phyloP scores from a whole-genome alignment of 2,329 filamentous ascomycete species.

The Fusarium marasasianum region DNA sequence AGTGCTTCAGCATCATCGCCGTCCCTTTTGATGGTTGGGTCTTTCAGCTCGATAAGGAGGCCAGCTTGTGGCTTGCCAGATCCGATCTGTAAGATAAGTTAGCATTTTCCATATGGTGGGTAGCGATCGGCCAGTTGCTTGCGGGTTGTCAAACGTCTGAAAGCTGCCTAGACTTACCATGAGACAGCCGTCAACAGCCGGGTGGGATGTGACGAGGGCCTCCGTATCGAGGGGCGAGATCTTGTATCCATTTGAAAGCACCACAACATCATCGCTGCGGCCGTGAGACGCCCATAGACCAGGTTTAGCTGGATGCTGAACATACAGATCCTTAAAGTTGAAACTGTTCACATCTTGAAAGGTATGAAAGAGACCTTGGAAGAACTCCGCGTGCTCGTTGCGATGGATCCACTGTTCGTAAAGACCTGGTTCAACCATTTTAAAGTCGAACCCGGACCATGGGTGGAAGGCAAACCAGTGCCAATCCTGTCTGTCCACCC shows the following conservation, averaged over 20 bases:
- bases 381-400: constrained; percentile 34
- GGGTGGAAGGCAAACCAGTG: constrained; percentile 48
- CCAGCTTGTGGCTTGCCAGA: constrained; percentile 42
- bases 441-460: constrained; percentile 48
- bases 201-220: constrained; percentile 40
- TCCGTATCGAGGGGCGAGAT: constrained; percentile 45
- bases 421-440: constrained; percentile 41
- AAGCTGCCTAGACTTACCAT: background rate
- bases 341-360: constrained; percentile 42
- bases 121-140: background rate
- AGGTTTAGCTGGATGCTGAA: constrained; percentile 39
- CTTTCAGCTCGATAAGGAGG: constrained; percentile 43
- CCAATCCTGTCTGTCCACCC: constrained; percentile 43
- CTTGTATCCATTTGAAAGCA: constrained; percentile 47
- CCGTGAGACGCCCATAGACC: constrained; percentile 46
- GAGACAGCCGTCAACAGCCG: constrained; percentile 40
- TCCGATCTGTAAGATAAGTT: background rate
- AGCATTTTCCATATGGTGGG: background rate
- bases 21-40: constrained; percentile 26
- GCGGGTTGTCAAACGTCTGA: background rate
- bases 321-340: constrained; percentile 47
- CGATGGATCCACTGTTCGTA: constrained; percentile 48
- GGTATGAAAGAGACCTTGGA: constrained; percentile 45
- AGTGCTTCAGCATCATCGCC: constrained; percentile 24
- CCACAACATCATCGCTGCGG: constrained; percentile 44